A percentile compares a stretch with the other conserved stretches of the same genome.
phyloP scores from a whole-genome alignment of 164 flowering plant genomes.

The Platanus orientalis region DNA sequence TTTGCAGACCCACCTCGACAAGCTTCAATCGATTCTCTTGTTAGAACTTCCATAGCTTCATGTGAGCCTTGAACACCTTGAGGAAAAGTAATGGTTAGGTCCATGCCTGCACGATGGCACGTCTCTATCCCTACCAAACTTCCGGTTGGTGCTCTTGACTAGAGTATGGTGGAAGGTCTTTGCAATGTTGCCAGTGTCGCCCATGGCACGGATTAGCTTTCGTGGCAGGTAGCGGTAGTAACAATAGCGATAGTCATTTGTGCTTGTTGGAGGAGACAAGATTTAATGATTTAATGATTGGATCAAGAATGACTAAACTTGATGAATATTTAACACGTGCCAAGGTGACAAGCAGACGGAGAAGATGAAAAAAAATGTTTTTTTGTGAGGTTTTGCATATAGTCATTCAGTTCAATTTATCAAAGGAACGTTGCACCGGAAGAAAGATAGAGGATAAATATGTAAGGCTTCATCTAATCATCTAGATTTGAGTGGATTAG shows the following conservation, averaged over 20 bases:
- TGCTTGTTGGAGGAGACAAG: no score
- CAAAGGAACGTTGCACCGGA: no score
- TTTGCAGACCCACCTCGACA: slow-evolving; percentile 66
- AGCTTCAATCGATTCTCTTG: slow-evolving; percentile 67
- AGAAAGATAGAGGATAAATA: no score
- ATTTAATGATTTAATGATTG: no score
- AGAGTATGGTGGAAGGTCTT: slow-evolving; percentile 59
- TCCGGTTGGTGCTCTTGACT: slow-evolving; percentile 71
- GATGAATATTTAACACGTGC: no score
- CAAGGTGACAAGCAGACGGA: no score
- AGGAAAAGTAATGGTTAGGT: slow-evolving; percentile 43
- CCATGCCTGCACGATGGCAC: slow-evolving; percentile 46
- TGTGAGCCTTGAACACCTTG: slow-evolving; percentile 89
- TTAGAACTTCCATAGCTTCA: slow-evolving; percentile 83
- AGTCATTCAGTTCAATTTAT: no score
- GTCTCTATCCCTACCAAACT: slow-evolving; percentile 82
- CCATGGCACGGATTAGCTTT: slow-evolving; percentile 16
- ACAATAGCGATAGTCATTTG: slow-evolving; percentile 5
- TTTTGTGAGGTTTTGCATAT: no score
- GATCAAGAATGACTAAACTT: no score
- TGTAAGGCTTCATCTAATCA: no score
- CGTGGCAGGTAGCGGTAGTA: background rate
- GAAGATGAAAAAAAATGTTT: no score
- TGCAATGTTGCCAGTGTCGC: slow-evolving; percentile 25
- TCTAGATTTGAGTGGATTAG: no score